Conservation (phyloP, 208 protist genomes). For the Porcisia deanei region DNA sequence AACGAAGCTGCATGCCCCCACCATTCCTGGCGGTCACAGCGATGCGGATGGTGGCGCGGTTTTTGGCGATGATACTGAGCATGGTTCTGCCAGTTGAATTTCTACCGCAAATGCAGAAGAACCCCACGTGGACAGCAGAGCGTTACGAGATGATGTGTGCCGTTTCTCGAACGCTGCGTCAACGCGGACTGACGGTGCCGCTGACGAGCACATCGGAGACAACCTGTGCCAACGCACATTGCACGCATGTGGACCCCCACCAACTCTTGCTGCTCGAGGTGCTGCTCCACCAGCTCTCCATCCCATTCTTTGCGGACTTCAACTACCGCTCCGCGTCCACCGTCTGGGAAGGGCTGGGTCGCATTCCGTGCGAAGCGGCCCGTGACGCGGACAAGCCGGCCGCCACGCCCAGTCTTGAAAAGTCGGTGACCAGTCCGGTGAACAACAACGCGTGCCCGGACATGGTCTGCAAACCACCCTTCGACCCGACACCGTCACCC, state of each 20-base stretch:
- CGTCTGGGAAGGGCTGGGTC: constrained; percentile 43
- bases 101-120: constrained; percentile 13
- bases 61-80: constrained; percentile 23
- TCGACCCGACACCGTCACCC: background rate
- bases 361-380: constrained; percentile 15
- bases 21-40: constrained; percentile 23
- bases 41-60: constrained; percentile 18
- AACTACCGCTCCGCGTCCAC: constrained; percentile 36
- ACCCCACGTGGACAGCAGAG: constrained; percentile 19
- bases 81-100: constrained; percentile 20
- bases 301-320: constrained; percentile 70
- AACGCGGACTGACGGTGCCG: constrained; percentile 26
- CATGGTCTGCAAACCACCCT: background rate
- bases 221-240: constrained; percentile 9
- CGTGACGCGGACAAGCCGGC: background rate
- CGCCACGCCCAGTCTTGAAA: background rate
- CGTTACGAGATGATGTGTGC: constrained; percentile 17
- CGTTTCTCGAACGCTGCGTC: constrained; percentile 20
- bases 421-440: constrained; percentile 1
- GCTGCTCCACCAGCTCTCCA: constrained; percentile 44
- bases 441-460: too few relatives aligned
- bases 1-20: constrained; percentile 1
- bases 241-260: constrained; percentile 28
- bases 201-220: background rate
- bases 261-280: constrained; percentile 48